phyloP scores from a whole-genome alignment of 768 basidiomycete species.

The Nidula microcarpa region DNA sequence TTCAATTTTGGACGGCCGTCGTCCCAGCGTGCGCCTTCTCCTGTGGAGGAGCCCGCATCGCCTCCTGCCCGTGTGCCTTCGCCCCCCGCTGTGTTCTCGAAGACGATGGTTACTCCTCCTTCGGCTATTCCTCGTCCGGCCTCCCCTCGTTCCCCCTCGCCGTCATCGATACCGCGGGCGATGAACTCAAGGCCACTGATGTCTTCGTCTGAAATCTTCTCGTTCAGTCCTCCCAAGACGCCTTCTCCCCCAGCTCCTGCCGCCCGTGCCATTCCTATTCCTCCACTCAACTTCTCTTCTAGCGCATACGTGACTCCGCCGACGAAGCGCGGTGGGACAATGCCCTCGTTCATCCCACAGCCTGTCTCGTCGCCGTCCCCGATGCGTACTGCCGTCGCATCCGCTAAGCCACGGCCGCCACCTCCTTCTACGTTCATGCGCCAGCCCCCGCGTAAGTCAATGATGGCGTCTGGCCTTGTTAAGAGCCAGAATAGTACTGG shows the following conservation, averaged over 20 bases:
- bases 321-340: slow-evolving; percentile 42
- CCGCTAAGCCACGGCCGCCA: slow-evolving; percentile 24
- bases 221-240: slow-evolving; percentile 19
- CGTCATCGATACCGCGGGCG: slow-evolving; percentile 51
- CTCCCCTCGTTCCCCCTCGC: slow-evolving; percentile 24
- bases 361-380: slow-evolving; percentile 45
- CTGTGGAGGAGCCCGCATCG: not conserved
- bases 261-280: slow-evolving; percentile 9
- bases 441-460: slow-evolving; percentile 38
- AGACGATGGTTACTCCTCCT: slow-evolving; percentile 20
- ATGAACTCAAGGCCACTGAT: slow-evolving; percentile 27
- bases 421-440: slow-evolving; percentile 40
- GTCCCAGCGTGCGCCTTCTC: slow-evolving; percentile 11
- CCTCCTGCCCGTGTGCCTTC: slow-evolving; percentile 8
- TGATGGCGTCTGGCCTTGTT: slow-evolving; percentile 19
- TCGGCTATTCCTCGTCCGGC: slow-evolving; percentile 24
- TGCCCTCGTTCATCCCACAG: slow-evolving; percentile 63
- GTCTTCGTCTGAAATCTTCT: slow-evolving; percentile 17
- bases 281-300: slow-evolving; percentile 20
- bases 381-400: slow-evolving; percentile 18
- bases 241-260: slow-evolving; percentile 1
- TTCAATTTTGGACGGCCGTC: slow-evolving; percentile 32
- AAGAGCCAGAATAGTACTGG: slow-evolving; percentile 16
- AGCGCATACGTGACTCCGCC: slow-evolving; percentile 48
- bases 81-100: slow-evolving; percentile 4